Base-by-base conservation (phyloP, 2,329 filamentous ascomycete genomes). In the Scorias spongiosa region DNA sequence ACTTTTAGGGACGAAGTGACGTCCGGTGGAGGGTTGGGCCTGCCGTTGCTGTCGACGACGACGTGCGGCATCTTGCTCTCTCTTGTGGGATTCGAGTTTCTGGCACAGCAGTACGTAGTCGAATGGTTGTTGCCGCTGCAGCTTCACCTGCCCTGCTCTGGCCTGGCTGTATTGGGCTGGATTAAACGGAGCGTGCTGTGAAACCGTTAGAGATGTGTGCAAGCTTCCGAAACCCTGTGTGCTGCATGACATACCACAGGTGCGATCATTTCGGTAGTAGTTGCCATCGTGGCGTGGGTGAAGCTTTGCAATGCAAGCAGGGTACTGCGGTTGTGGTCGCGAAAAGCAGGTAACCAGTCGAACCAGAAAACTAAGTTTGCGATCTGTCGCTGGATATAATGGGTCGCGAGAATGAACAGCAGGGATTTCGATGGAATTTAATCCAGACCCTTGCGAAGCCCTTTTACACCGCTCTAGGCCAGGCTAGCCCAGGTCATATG, bases 31-130 rank as follows among this genome's bases (percentile, higher is more conserved):
- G 12, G 32, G 32, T 15, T 36, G 32, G 5, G 32, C 32, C 32
- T 36, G 32, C 15, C 32, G 32, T 39, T 46, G 44, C 29, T 46
- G 47, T 29, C 49, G 45, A 38, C 42, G 43, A 7, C 38, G 26
- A 5, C 42, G 43, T n/a, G 42, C 37, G 12, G 41, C 41, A 29
- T 53, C 49, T 44, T 51, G 45, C 39, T 53, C 46, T 28, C 42
- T 42, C 36, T 48, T 46, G 37, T 49, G 43, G 12, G 46, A 42
- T 43, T 51, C 48, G 17, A 53, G 37, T 43, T 49, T 53, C 36
- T 42, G 45, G 43, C 48, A 52, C 29, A 53, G 43, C 43, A 51
- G 32, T 29, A 43, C 45, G 12, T 39, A 37, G 26, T 52, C 49
- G 18, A 52, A 38, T 18, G 41, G 42, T 15, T 42, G 20, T 43